Evolutionary conservation across 2,329 filamentous ascomycete species (phyloP), one percentile per base, ranked within the genome.

Genomic region (Immersiporthe knoxdaviesiana): DNA sequence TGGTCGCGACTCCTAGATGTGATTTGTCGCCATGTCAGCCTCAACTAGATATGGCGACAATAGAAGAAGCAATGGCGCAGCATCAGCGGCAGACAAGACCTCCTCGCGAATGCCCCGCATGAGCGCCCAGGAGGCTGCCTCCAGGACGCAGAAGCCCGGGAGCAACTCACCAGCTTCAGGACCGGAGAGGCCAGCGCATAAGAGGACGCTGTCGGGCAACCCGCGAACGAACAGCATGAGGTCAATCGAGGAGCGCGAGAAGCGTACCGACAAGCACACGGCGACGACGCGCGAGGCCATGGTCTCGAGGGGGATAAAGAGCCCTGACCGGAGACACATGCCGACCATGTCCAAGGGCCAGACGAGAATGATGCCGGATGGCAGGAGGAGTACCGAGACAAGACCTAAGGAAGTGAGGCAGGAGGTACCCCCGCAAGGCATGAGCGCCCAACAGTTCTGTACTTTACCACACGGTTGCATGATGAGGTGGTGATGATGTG

Each of bases 261-360:
- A 87, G 72, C 82, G 86, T 75, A 88, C 85, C 10, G 88, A 90
- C 78, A 83, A 81, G 75, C 76, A 84, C 74, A 76, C 87, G 67
- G 84, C 90, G 70, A 88, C 88, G 60, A 89, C 88, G 30, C 82
- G 87, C 68, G 91, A 93, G 75, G 88, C 87, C 67, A 77, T 90
- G 67, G 84, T 88, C 47, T 82, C 85, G 68, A 84, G 88, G 68
- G 84, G 88, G 68, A 84, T 84, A 10, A 85, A 83, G 75, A 92
- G 90, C 74, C 85, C 90, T 1, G 85, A 85, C 64, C 79, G 83
- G 60, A 79, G 82, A 52, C 75, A 76, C 54, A 77, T 77, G 5
- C 76, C 78, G 18, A 79, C 79, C 56, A 75, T 63, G 44, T 52
- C 78, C 70, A 71, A 56, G 70, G 76, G 83, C 73, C 82, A 77